These are phyloP conservation scores for Lasiodiplodia citricola DNA, from an alignment of 2,329 filamentous ascomycete species.

Conservation along the genomic window DNA sequence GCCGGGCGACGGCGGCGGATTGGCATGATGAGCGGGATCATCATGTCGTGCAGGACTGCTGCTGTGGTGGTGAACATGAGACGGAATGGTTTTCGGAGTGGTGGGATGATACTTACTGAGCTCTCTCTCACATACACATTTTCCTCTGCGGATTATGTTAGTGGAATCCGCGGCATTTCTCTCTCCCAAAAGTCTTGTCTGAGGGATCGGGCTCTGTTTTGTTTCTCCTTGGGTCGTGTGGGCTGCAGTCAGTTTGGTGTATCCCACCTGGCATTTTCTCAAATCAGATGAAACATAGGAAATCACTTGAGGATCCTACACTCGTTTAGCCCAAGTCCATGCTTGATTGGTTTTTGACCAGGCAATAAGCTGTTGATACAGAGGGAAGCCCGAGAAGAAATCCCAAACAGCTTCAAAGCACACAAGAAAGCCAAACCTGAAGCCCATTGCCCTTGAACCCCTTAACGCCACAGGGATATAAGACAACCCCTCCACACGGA, in stretches of 20 bases:
- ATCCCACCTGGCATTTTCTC: background rate
- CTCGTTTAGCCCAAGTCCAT: background rate
- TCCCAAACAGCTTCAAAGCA: background rate
- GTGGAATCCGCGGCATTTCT: background rate
- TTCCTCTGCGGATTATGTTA: background rate
- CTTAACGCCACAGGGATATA: background rate
- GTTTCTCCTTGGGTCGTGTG: background rate
- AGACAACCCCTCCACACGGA: background rate
- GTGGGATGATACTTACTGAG: constrained; percentile 22
- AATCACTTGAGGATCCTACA: background rate
- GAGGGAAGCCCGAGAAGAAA: background rate
- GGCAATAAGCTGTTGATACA: background rate
- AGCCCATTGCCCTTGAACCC: background rate
- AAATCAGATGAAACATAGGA: background rate
- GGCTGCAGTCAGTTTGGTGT: background rate
- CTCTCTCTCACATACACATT: too few relatives aligned
- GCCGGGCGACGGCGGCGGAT: background rate
- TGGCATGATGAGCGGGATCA: background rate
- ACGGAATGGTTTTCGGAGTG: constrained; percentile 12
- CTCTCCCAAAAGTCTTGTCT: background rate
- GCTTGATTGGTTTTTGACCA: background rate
- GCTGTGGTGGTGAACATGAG: background rate
- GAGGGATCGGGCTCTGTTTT: background rate
- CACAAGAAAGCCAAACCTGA: background rate
- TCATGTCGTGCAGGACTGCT: background rate